phyloP scores from a whole-genome alignment of 169 alveolate species.

The Plasmodium malariae region DNA sequence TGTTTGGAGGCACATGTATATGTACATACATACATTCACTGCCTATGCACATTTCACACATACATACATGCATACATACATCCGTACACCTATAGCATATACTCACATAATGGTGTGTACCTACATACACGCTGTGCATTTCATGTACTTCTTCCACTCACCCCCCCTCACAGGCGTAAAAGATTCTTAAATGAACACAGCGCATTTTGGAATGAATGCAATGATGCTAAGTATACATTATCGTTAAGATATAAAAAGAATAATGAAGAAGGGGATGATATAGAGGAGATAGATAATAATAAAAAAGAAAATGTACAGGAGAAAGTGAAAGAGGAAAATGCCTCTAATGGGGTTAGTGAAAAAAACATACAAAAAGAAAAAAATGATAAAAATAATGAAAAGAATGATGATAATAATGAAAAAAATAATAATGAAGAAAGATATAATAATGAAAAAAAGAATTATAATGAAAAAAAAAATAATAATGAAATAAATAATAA shows the following conservation, averaged over 20 bases:
- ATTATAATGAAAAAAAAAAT: too few relatives aligned
- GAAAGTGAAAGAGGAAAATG: background rate
- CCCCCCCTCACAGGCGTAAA: slow-evolving; percentile 35
- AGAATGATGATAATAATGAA: slow-evolving; percentile 3
- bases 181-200: slow-evolving; percentile 70
- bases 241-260: background rate
- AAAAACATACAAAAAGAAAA: too few relatives aligned
- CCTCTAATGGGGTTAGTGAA: too few relatives aligned
- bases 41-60: background rate
- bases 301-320: background rate
- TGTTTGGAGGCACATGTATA: too few relatives aligned
- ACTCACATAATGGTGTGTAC: background rate
- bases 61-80: background rate
- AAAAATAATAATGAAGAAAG: background rate
- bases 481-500: too few relatives aligned
- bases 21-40: too few relatives aligned
- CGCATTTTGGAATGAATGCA: slow-evolving; percentile 69
- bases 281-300: background rate
- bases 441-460: too few relatives aligned
- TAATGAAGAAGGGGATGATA: background rate
- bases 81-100: background rate
- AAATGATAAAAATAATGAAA: background rate
- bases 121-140: background rate
- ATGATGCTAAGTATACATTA: slow-evolving; percentile 31
- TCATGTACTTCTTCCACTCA: background rate